phyloP scores from a whole-genome alignment of 257 asterid genomes.

The Asclepias syriaca region DNA sequence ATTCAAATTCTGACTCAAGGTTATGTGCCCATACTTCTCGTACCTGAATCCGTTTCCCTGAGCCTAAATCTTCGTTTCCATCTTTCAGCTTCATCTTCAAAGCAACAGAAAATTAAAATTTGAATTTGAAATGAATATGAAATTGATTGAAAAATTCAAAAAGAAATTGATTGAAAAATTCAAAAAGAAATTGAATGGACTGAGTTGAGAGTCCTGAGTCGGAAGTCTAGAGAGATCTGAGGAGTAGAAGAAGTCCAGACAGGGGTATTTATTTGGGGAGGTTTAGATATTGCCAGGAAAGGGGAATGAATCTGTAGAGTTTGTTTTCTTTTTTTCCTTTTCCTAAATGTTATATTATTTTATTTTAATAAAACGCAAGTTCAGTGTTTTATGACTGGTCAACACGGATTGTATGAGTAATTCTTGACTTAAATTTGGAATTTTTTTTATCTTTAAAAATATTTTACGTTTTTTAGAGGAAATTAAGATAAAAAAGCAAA shows the following conservation, averaged over 20 bases:
- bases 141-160: no score
- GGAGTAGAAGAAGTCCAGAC: background rate
- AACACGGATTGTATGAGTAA: background rate
- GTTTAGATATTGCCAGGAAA: conserved; percentile 13
- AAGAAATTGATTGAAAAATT: no score
- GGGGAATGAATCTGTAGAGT: background rate
- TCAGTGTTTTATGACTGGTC: background rate
- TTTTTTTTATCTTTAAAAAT: no score
- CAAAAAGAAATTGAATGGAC: no score
- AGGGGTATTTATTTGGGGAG: background rate
- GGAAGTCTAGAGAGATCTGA: background rate
- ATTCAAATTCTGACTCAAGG: conserved; percentile 42
- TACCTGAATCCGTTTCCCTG: conserved; percentile 26
- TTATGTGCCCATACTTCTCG: conserved; percentile 66
- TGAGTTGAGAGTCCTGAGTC: no score
- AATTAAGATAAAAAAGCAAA: no score
- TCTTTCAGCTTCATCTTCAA: background rate
- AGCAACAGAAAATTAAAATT: no score
- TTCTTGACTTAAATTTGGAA: background rate
- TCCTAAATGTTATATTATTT: no score
- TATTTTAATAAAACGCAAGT: background rate
- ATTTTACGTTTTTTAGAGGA: no score
- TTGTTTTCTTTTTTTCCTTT: no score
- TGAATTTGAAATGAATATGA: no score
- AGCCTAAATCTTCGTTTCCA: conserved; percentile 6